Base-by-base conservation (phyloP, 1,139 yeast genomes). In the Suhomyces kunorum region DNA sequence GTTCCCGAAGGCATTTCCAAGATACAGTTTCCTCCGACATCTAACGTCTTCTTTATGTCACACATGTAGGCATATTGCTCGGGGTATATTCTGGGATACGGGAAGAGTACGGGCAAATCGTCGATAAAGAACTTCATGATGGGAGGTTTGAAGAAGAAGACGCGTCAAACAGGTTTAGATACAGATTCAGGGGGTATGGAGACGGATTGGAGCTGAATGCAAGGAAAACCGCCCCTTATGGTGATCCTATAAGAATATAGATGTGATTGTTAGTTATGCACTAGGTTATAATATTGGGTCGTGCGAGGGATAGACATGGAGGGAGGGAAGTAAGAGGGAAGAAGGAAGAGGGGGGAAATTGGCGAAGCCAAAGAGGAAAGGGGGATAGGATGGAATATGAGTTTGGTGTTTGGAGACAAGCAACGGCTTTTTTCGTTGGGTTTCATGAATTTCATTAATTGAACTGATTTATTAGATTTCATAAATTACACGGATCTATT, bases 1-100 rank as follows among this genome's bases (percentile, higher is more conserved):
- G 99, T 92, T 2, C 99, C 99, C n/a, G 99, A 92, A 54, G 99
- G 99, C 99, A 92, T 92, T 68, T 92, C 99, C 57, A 92, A 64
- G 41, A 92, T 90, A 66, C 97, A 87, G 61, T 90, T 89, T n/a
- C 98, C 98, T 1, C 98, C 98, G 2, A 85, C 95, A 69, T 92
- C 99, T 36, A 92, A 68, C 1, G 98, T 87, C 59, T 83, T 82
- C 67, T 92, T 92, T 53, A 92, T 84, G 62, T 92, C 98, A 53
- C 95, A 80, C 98, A 92, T 92, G 65, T 92, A 92, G 31, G 92
- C 92, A 72, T 90, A 92, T 61, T 92, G 99, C 64, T 92, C 99
- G 1, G 99, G 99, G 59, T 92, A 92, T 44, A 92, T 92, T 58
- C 87, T 78, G 3, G 98, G 98, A 61, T 92, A 92, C n/a, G 99